A percentile compares a stretch with the other conserved stretches of the same genome.
phyloP scores from a whole-genome alignment of 371 early-diverging fungal genomes.

The Rhizopus arrhizus region DNA sequence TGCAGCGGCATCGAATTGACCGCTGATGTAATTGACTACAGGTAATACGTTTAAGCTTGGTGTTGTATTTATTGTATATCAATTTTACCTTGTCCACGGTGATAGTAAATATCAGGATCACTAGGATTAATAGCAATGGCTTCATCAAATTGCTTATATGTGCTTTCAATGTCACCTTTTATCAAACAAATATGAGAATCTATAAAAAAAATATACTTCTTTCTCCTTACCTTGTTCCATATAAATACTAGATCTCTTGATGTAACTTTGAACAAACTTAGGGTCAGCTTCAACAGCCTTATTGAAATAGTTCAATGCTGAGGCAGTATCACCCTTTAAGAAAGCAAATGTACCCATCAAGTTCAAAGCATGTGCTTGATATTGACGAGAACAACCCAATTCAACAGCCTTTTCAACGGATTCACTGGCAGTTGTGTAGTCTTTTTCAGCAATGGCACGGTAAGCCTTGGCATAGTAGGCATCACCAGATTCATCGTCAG shows the following conservation, averaged over 20 bases:
- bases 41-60: constrained; percentile 4
- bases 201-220: neutral
- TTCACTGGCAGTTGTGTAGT: constrained; percentile 73
- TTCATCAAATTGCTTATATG: constrained; percentile 71
- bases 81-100: constrained; percentile 55
- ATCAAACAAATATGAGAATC: neutral
- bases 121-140: constrained; percentile 67
- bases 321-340: constrained; percentile 80
- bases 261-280: constrained; percentile 77
- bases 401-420: constrained; percentile 71
- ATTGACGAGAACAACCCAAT: constrained; percentile 54
- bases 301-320: constrained; percentile 76
- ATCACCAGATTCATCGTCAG: constrained; percentile 50
- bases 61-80: neutral
- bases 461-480: constrained; percentile 52
- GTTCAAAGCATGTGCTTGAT: constrained; percentile 73
- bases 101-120: constrained; percentile 83
- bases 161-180: constrained; percentile 61
- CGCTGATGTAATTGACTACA: constrained; percentile 71
- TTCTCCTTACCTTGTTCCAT: constrained; percentile 72
- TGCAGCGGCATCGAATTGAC: constrained; percentile 77
- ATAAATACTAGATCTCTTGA: constrained; percentile 87
- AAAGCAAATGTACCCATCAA: constrained; percentile 87
- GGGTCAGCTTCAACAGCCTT: constrained; percentile 81
- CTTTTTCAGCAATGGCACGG: constrained; percentile 51